Evolutionary conservation across 2,329 filamentous ascomycete genomes (phyloP).

Genomic region (Neurospora sp.): DNA sequence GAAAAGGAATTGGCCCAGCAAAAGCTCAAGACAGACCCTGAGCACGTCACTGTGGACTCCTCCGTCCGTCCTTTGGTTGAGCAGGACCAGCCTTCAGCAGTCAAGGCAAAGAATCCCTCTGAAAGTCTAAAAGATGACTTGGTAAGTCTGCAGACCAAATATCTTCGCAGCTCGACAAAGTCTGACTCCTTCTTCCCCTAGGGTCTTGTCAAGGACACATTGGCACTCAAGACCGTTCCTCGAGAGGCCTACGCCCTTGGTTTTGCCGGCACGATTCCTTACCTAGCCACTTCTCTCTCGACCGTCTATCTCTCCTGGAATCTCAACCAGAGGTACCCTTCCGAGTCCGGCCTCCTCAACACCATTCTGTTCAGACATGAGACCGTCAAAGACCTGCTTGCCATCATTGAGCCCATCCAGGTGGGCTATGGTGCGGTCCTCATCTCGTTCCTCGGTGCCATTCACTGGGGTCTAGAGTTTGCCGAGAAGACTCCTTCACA

Average conservation of each 20-base stretch:
- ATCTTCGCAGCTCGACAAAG: not conserved
- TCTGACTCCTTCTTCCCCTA: conserved; percentile 21
- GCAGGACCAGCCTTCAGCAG: conserved; percentile 16
- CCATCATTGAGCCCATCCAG: conserved; percentile 75
- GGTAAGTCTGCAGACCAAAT: conserved; percentile 33
- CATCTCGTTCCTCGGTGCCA: conserved; percentile 84
- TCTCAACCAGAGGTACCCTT: conserved; percentile 56
- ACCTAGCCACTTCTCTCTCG: conserved; percentile 71
- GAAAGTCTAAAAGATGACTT: conserved; percentile 38
- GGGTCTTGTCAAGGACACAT: conserved; percentile 59
- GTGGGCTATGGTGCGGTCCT: conserved; percentile 87
- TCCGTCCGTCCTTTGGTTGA: conserved; percentile 41
- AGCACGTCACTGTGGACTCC: conserved; percentile 50
- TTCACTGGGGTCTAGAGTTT: conserved; percentile 89
- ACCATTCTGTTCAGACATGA: conserved; percentile 57
- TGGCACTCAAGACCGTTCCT: conserved; percentile 54
- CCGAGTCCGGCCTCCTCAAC: conserved; percentile 53
- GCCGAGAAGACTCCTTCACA: conserved; percentile 53
- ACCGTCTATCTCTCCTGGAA: conserved; percentile 78
- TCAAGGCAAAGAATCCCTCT: conserved; percentile 17
- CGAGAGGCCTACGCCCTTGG: conserved; percentile 59
- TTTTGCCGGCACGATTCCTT: conserved; percentile 72
- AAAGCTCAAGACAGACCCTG: conserved; percentile 49
- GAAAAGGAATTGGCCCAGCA: conserved; percentile 45
- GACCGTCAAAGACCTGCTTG: conserved; percentile 60